Evolutionary conservation across 2,329 filamentous ascomycete genomes (phyloP).

Genomic region (Juglanconis sp.): DNA sequence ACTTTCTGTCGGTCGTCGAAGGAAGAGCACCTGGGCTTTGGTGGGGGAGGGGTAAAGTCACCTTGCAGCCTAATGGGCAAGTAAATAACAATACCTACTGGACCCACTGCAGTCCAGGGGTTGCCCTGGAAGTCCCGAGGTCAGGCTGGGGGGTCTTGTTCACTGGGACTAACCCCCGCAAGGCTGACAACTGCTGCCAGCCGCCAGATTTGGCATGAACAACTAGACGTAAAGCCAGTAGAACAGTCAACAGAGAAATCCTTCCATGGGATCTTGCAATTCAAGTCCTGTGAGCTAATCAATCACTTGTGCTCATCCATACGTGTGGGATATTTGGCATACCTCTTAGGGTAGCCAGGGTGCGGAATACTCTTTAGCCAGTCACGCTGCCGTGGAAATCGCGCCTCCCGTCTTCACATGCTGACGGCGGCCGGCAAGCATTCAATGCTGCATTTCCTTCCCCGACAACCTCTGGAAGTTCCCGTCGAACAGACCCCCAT

Average conservation of each 20-base stretch:
- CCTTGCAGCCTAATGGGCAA: neutral
- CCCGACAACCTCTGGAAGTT: neutral
- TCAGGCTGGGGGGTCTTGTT: neutral
- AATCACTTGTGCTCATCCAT: too few relatives aligned
- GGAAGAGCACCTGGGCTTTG: neutral
- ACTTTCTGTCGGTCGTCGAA: neutral
- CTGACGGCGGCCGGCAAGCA: too few relatives aligned
- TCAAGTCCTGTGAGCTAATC: too few relatives aligned
- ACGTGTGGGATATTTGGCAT: too few relatives aligned
- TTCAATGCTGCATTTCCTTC: neutral
- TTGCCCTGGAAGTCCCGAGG: constrained; percentile 6
- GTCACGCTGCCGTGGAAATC: too few relatives aligned
- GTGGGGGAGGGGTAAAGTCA: constrained; percentile 18
- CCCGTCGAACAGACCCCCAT: neutral
- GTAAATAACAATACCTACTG: constrained; percentile 1
- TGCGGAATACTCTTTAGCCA: too few relatives aligned
- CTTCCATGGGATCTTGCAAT: too few relatives aligned
- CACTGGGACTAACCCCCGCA: too few relatives aligned
- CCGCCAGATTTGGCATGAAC: neutral
- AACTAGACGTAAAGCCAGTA: too few relatives aligned
- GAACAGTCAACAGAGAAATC: too few relatives aligned
- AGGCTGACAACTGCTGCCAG: constrained; percentile 11
- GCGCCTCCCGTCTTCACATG: too few relatives aligned
- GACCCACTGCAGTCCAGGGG: constrained; percentile 8
- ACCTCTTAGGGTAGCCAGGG: too few relatives aligned